These are phyloP conservation scores for Lyophyllum atratum DNA, from an alignment of 768 basidiomycete genomes.

Conservation along the genomic window DNA sequence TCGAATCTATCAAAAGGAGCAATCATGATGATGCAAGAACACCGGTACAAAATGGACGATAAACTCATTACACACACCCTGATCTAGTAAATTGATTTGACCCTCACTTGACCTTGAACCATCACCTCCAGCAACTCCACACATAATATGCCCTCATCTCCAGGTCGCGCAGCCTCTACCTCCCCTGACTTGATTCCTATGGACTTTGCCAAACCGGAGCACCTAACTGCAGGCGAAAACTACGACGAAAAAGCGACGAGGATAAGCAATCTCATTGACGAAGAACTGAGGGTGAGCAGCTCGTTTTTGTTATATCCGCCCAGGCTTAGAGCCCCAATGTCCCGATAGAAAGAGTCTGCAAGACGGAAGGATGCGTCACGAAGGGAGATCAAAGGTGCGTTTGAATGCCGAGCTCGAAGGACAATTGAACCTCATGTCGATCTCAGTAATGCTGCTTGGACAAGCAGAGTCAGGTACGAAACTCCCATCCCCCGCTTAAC, in stretches of 20 bases:
- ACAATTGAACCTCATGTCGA: background rate
- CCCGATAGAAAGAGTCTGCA: slow-evolving; percentile 47
- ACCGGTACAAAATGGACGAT: slow-evolving; percentile 10
- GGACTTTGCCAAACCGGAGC: slow-evolving; percentile 12
- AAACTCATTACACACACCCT: background rate
- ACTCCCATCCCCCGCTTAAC: background rate
- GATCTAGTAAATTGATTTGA: slow-evolving; percentile 12
- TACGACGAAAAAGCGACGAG: slow-evolving; percentile 46
- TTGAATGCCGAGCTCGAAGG: background rate
- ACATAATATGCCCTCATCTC: slow-evolving; percentile 10
- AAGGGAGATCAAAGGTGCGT: slow-evolving; percentile 51
- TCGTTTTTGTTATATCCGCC: background rate
- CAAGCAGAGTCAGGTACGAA: slow-evolving; percentile 67
- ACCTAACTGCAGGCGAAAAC: slow-evolving; percentile 12
- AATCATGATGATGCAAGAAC: slow-evolving; percentile 10
- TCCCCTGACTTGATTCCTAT: slow-evolving; percentile 12
- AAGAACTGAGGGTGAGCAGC: slow-evolving; percentile 50
- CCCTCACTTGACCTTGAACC: slow-evolving; percentile 1
- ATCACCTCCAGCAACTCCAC: slow-evolving; percentile 3
- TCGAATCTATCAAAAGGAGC: slow-evolving; percentile 15
- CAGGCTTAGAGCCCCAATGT: background rate
- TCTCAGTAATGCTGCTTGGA: slow-evolving; percentile 69
- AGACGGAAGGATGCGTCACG: slow-evolving; percentile 43
- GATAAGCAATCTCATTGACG: slow-evolving; percentile 55
- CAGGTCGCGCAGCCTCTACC: background rate